These are phyloP conservation scores for Acanthamoeba triangularis DNA, from an alignment of 208 protist genomes.

Conservation along the genomic window DNA sequence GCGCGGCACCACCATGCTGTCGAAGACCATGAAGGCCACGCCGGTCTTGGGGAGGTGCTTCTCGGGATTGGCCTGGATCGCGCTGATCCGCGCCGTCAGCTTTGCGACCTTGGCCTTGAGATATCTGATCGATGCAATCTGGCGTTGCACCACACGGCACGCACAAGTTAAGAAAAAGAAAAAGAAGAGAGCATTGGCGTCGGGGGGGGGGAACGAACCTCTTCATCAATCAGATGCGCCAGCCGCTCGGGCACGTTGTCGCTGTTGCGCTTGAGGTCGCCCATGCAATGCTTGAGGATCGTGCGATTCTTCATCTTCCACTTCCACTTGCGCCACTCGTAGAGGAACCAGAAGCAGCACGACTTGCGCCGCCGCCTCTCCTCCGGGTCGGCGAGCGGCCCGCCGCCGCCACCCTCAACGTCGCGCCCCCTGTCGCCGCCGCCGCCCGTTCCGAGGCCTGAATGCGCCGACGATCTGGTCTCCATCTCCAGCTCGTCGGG, in stretches of 20 bases:
- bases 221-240: constrained; percentile 33
- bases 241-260: constrained; percentile 30
- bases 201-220: neutral
- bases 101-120: constrained; percentile 1
- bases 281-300: neutral
- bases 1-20: constrained; percentile 50
- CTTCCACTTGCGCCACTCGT: constrained; percentile 69
- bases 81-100: neutral
- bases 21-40: constrained; percentile 30
- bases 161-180: neutral
- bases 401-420: neutral
- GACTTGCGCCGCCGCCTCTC: neutral
- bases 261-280: constrained; percentile 29
- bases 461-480: neutral
- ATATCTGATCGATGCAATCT: constrained; percentile 23
- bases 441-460: no score
- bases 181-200: neutral
- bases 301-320: constrained; percentile 69
- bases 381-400: neutral
- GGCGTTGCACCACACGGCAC: neutral
- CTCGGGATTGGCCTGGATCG: neutral
- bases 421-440: neutral
- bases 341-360: constrained; percentile 42
- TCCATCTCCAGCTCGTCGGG: neutral
- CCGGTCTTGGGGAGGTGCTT: constrained; percentile 41